These are phyloP conservation scores for Kurtzmaniella quercitrusa DNA, from an alignment of 1,139 yeast species.

Conservation along the genomic window DNA sequence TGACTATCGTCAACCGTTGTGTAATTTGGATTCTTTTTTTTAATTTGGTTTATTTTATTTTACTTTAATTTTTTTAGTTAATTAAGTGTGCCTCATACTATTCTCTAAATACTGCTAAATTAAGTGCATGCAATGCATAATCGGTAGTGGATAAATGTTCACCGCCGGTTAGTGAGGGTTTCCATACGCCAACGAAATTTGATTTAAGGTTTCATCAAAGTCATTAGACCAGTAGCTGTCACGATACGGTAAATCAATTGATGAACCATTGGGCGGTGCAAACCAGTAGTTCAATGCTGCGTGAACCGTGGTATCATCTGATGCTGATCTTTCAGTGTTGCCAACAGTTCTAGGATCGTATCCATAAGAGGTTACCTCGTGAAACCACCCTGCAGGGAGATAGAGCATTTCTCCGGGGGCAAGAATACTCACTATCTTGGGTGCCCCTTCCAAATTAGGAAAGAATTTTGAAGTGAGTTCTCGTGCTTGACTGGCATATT, in stretches of 20 bases:
- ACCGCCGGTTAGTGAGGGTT: not conserved
- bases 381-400: slow-evolving; percentile 78
- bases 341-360: slow-evolving; percentile 23
- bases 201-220: slow-evolving; percentile 19
- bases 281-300: slow-evolving; percentile 73
- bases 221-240: slow-evolving; percentile 52
- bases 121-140: not conserved
- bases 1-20: not conserved
- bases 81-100: not conserved
- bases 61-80: not conserved
- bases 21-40: too few relatives aligned
- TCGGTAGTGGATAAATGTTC: slow-evolving; percentile 24
- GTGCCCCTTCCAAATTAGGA: slow-evolving; percentile 45
- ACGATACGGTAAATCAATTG: slow-evolving; percentile 30
- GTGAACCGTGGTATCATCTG: slow-evolving; percentile 28
- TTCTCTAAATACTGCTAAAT: not conserved
- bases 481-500: slow-evolving; percentile 12
- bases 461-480: slow-evolving; percentile 27
- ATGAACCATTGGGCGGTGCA: slow-evolving; percentile 50
- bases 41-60: too few relatives aligned
- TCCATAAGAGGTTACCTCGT: slow-evolving; percentile 60
- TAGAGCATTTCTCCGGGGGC: slow-evolving; percentile 64
- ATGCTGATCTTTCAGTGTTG: not conserved
- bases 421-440: slow-evolving; percentile 42
- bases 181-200: not conserved